A percentile compares a stretch with the other conserved stretches of the same genome.
phyloP scores from a whole-genome alignment of 306 rosid genomes.

The Quercus gilva region DNA sequence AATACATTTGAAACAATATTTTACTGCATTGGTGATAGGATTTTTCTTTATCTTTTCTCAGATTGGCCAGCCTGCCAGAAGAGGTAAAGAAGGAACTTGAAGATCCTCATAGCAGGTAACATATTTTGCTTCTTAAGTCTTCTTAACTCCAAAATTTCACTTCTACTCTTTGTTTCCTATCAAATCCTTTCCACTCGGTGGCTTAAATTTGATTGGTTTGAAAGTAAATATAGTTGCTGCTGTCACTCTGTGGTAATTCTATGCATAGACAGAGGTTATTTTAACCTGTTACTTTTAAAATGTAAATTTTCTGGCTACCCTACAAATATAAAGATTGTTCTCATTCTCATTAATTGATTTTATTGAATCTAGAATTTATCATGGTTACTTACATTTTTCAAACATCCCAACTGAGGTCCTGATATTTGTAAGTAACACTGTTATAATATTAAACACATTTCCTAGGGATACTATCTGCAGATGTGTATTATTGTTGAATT shows the following conservation, averaged over 20 bases:
- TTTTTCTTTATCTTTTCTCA: slow-evolving; percentile 19
- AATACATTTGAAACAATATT: slow-evolving; percentile 7
- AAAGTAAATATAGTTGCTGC: not conserved
- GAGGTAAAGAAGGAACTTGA: slow-evolving; percentile 74
- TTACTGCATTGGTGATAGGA: slow-evolving; percentile 8
- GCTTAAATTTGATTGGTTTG: slow-evolving; percentile 1
- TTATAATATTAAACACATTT: not conserved
- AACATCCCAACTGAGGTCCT: too few relatives aligned
- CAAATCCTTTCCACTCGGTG: slow-evolving; percentile 6
- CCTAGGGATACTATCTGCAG: not conserved
- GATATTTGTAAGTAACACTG: not conserved
- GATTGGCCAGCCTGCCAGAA: slow-evolving; percentile 76
- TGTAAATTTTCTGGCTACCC: too few relatives aligned
- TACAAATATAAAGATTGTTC: not conserved
- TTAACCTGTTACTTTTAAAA: not conserved
- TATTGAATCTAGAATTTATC: not conserved
- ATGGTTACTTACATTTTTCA: too few relatives aligned
- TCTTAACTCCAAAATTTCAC: slow-evolving; percentile 19
- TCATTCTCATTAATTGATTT: not conserved
- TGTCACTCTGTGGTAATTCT: not conserved
- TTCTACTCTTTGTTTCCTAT: not conserved
- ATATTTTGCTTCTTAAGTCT: slow-evolving; percentile 15
- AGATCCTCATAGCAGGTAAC: slow-evolving; percentile 83
- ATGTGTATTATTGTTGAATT: not conserved
- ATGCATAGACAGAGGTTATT: not conserved